Evolutionary conservation across 2,329 filamentous ascomycete species (phyloP).

Genomic region (Fusarium bulbicola): DNA sequence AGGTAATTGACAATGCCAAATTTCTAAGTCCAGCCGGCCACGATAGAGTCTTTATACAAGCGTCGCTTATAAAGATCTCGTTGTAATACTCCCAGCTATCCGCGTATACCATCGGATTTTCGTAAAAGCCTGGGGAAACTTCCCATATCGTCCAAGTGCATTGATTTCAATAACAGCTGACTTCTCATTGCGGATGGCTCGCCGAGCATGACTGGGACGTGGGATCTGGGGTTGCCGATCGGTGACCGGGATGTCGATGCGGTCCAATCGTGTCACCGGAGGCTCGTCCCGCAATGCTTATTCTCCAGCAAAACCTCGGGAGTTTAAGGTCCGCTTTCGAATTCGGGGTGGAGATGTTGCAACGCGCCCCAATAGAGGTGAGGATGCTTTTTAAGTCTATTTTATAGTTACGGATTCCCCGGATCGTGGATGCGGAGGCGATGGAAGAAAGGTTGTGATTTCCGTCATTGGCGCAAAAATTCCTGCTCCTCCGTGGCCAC

Average conservation of each 20-base stretch:
- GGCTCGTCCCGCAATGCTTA: background rate
- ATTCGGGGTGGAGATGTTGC: background rate
- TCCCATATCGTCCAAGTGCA: background rate
- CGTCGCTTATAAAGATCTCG: background rate
- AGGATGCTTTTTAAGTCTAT: background rate
- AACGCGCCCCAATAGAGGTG: slow-evolving; percentile 21
- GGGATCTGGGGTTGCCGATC: slow-evolving; percentile 5
- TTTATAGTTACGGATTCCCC: background rate
- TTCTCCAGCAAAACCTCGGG: slow-evolving; percentile 4
- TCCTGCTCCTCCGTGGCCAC: accelerated
- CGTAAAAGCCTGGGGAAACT: background rate
- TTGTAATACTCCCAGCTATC: background rate
- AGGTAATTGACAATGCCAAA: background rate
- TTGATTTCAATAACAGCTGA: background rate
- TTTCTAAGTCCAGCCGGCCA: background rate
- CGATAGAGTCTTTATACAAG: background rate
- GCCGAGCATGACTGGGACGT: background rate
- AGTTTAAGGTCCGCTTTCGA: background rate
- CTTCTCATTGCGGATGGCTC: background rate
- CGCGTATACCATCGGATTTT: background rate
- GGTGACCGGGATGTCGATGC: background rate
- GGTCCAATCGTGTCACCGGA: slow-evolving; percentile 5
- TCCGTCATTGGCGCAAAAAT: background rate
- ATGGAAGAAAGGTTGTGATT: too few species aligned
- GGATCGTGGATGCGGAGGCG: background rate